Evolutionary conservation across 805 yeast species (phyloP).

Genomic region (Lipomyces japonicus): DNA sequence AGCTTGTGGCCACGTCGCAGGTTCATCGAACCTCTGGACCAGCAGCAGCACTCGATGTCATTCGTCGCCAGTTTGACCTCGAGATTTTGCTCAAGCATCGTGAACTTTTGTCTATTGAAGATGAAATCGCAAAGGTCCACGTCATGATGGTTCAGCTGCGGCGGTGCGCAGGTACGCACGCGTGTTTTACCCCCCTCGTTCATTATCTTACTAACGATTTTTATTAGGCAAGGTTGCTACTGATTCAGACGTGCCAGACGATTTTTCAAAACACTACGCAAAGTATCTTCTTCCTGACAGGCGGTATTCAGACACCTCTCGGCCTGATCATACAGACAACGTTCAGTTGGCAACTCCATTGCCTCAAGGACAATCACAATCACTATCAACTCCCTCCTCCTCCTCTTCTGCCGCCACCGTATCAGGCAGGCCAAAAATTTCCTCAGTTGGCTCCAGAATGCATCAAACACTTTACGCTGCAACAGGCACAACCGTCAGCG

Average conservation of each 20-base stretch:
- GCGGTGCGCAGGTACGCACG: conserved; percentile 24
- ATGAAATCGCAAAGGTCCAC: conserved; percentile 38
- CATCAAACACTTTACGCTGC: conserved; percentile 19
- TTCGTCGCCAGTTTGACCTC: conserved; percentile 36
- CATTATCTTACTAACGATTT: conserved; percentile 2
- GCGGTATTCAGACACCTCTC: conserved; percentile 6
- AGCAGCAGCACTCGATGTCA: conserved; percentile 18
- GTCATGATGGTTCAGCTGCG: conserved; percentile 37
- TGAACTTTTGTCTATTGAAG: conserved; percentile 36
- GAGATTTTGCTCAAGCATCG: conserved; percentile 40
- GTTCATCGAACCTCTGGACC: too few relatives aligned
- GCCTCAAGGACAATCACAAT: neutral
- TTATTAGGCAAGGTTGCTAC: conserved; percentile 5
- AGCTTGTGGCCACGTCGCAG: neutral
- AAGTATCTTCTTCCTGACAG: conserved; percentile 30
- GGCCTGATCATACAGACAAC: neutral
- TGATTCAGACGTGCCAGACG: conserved; percentile 22
- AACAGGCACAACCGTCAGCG: conserved; percentile 14
- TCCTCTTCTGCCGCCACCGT: conserved; percentile 2
- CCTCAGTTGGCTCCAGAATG: conserved; percentile 6
- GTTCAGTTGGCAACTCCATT: neutral
- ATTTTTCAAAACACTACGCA: conserved; percentile 32
- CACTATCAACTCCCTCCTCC: neutral
- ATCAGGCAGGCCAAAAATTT: conserved; percentile 5
- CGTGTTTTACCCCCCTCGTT: neutral